These are phyloP conservation scores for Zygoascus sp. DNA, from an alignment of 1,139 yeast species.

Conservation along the genomic window DNA sequence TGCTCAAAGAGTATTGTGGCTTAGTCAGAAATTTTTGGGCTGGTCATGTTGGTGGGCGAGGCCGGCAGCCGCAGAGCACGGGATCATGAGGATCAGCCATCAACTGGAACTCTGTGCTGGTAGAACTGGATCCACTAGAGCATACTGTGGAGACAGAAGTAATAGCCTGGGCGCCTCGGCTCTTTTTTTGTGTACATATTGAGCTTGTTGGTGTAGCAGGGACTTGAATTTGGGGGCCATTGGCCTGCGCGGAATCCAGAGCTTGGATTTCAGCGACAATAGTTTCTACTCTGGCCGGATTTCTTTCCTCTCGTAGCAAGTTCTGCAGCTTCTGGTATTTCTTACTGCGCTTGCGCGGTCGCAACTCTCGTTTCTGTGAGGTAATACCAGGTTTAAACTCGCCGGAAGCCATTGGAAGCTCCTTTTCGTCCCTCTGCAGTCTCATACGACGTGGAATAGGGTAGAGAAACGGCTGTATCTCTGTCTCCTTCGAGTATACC, in stretches of 20 bases:
- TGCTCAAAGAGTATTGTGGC: neutral
- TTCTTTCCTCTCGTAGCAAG: neutral
- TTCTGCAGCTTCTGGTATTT: neutral
- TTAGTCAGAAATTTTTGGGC: neutral
- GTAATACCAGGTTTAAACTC: no score
- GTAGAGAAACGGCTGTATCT: neutral
- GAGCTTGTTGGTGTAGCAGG: constrained; percentile 1
- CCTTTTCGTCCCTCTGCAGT: neutral
- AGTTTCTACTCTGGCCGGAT: neutral
- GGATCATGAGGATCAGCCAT: constrained; percentile 10
- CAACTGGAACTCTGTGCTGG: neutral
- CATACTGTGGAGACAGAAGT: neutral
- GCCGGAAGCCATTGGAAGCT: neutral
- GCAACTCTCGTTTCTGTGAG: neutral
- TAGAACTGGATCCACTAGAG: neutral
- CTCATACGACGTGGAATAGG: constrained; percentile 9
- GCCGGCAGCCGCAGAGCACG: constrained; percentile 7
- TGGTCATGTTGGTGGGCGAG: neutral
- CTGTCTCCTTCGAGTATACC: neutral
- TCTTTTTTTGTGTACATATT: neutral
- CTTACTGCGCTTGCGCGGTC: neutral
- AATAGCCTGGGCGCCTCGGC: neutral
- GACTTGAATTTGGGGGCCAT: neutral
- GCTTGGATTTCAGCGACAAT: neutral
- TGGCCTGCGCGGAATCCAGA: neutral